Base-by-base conservation (phyloP, 1,284 basidiomycete species). In the Athelia psychrophila region DNA sequence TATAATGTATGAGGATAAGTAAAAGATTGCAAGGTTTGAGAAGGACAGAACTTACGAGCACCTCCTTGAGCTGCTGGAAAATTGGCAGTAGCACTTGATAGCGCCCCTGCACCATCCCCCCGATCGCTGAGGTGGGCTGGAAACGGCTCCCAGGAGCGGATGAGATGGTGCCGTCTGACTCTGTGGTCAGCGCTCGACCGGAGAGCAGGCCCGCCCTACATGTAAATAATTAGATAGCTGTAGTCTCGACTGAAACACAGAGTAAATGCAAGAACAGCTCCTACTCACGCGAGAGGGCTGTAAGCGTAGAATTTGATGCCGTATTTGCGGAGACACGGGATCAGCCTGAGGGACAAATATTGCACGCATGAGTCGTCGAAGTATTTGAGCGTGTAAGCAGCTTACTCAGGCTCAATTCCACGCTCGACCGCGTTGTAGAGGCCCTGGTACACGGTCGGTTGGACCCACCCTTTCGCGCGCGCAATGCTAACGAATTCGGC, bases 401-500 rank as follows among this genome's bases (percentile, higher is more conserved):
- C 57, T 25, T 22, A 60, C 54, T 74, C 73, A 3, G 62, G 59
- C 52, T 74, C 73, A 44, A 68, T 63, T 8, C 62, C 58, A 18
- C 60, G 53, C 25, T 58, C 53, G 12, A 60, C 47, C 9, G 54
- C 55, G 40, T 49, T 60, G 27, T 57, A 62, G 46, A 61, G 49
- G 6, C 72, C 75, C 58, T 80, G 75, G 56, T 78, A 78, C 12
- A 76, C 69, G 1, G 67, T 65, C 0, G 77, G 77, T 54, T 66
- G 58, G 49, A 73, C 53, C 61, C 63, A 74, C 15, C 59, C 61
- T 42, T 74, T 61, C 20, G 51, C 38, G 2, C 66, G 56, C 47
- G 64, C 66, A 30, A 73, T 56, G 2, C 49, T 52, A 46, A 68
- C 54, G 32, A 76, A 67, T 52, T 68, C 56, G 6, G 74, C 71